phyloP scores from a whole-genome alignment of 2,329 filamentous ascomycete species.

The Penicillium capsulatum region DNA sequence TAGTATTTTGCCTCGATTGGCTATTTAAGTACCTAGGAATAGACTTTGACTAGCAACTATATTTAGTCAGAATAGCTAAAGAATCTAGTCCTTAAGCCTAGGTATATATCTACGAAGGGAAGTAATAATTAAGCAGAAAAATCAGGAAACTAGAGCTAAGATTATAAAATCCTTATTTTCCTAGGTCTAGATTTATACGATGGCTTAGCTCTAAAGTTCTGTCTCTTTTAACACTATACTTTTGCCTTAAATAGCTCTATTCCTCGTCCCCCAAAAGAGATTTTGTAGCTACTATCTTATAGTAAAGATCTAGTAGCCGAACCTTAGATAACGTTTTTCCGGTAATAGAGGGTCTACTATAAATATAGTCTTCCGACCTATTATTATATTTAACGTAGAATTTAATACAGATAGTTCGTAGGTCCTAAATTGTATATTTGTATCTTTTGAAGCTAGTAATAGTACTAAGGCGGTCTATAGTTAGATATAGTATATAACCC shows the following conservation, averaged over 20 bases:
- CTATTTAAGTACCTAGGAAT: too few species aligned
- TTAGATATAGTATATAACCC: not conserved
- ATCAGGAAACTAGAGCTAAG: not conserved
- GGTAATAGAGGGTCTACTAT: not conserved
- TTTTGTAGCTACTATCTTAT: not conserved
- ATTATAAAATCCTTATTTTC: not conserved
- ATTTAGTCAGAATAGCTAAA: too few species aligned
- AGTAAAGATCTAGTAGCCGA: not conserved
- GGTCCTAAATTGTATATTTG: too few species aligned
- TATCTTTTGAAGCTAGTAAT: too few species aligned
- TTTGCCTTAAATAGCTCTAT: not conserved
- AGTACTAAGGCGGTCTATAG: too few species aligned
- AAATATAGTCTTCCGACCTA: not conserved
- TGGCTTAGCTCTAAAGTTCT: not conserved
- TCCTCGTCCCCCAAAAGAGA: not conserved
- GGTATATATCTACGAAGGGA: not conserved
- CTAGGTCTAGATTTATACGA: not conserved
- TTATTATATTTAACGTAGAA: not conserved
- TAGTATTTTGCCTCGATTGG: too few species aligned
- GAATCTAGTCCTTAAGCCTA: not conserved
- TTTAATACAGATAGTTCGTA: not conserved
- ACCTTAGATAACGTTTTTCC: not conserved
- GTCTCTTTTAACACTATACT: not conserved
- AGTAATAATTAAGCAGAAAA: not conserved
- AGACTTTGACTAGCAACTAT: too few species aligned